Percentiles rank a stretch among this genome's conserved stretches.
These are phyloP conservation scores for Exophiala spinifera DNA, from an alignment of 2,329 filamentous ascomycete genomes.

Conservation along the genomic window DNA sequence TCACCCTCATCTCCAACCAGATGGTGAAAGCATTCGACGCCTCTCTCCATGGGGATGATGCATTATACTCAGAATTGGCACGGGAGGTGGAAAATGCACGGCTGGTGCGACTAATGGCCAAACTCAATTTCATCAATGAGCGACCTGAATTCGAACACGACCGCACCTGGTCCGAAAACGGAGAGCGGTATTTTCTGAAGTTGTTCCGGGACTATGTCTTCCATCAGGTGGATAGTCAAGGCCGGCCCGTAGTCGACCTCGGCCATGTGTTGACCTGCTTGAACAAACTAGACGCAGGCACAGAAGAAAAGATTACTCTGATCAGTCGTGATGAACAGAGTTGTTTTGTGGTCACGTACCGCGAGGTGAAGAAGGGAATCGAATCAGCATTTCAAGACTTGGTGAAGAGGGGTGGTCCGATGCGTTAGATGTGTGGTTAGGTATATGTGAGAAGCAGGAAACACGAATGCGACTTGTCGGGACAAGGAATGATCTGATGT, in stretches of 20 bases:
- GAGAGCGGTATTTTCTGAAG: slow-evolving; percentile 87
- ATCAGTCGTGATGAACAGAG: slow-evolving; percentile 89
- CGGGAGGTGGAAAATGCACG: slow-evolving; percentile 88
- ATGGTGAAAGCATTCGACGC: slow-evolving; percentile 73
- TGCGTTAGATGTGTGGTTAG: slow-evolving; percentile 2
- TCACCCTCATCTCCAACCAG: slow-evolving; percentile 74
- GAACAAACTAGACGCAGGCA: slow-evolving; percentile 89
- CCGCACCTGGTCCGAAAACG: slow-evolving; percentile 81
- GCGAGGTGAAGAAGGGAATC: slow-evolving; percentile 71
- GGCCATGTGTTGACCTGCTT: slow-evolving; percentile 83
- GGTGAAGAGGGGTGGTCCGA: slow-evolving; percentile 33
- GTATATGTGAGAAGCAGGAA: background rate
- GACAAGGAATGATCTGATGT: background rate
- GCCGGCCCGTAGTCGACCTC: slow-evolving; percentile 78
- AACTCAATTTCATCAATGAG: slow-evolving; percentile 85
- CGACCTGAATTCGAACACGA: slow-evolving; percentile 79
- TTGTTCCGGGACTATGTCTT: slow-evolving; percentile 97
- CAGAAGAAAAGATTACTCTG: slow-evolving; percentile 79
- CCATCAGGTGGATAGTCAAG: slow-evolving; percentile 85
- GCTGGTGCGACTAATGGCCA: slow-evolving; percentile 73
- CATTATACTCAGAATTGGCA: slow-evolving; percentile 66
- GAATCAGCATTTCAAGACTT: slow-evolving; percentile 62
- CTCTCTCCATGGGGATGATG: slow-evolving; percentile 74
- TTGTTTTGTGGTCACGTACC: slow-evolving; percentile 82
- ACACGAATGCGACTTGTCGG: background rate